These are phyloP conservation scores for Kuraishia hungarica DNA, from an alignment of 805 yeast species.

Conservation along the genomic window DNA sequence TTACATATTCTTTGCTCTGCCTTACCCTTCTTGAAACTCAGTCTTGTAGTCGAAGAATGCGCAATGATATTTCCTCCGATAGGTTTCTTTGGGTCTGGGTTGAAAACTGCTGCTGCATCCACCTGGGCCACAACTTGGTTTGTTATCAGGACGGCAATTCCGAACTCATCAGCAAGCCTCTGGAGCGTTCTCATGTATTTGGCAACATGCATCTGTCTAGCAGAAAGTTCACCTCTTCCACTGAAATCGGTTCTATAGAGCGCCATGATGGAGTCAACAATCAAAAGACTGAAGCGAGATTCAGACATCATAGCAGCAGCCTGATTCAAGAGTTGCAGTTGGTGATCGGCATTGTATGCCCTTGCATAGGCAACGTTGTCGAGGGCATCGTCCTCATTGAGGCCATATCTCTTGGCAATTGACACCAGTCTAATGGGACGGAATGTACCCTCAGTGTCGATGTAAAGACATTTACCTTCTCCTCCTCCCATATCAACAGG, in stretches of 20 bases:
- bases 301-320: conserved; percentile 97
- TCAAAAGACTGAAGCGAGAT: conserved; percentile 78
- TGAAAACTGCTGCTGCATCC: conserved; percentile 78
- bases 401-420: conserved; percentile 85
- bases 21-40: conserved; percentile 82
- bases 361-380: conserved; percentile 97
- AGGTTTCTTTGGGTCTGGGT: conserved; percentile 97
- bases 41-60: conserved; percentile 90
- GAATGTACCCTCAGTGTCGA: conserved; percentile 96
- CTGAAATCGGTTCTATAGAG: conserved; percentile 88
- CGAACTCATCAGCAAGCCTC: conserved; percentile 93
- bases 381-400: conserved; percentile 88
- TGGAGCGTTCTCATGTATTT: conserved; percentile 87
- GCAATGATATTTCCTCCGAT: conserved; percentile 98
- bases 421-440: conserved; percentile 86
- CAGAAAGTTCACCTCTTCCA: conserved; percentile 93
- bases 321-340: conserved; percentile 71
- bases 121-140: conserved; percentile 98
- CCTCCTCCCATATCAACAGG: conserved; percentile 98
- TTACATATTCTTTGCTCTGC: conserved; percentile 92
- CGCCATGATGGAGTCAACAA: conserved; percentile 98
- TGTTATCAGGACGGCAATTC: conserved; percentile 91
- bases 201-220: conserved; percentile 91
- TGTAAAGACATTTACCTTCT: conserved; percentile 93
- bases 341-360: conserved; percentile 96